Evolutionary conservation across 1,139 yeast genomes (phyloP).

Genomic region (Yamadazyma dushanensis): DNA sequence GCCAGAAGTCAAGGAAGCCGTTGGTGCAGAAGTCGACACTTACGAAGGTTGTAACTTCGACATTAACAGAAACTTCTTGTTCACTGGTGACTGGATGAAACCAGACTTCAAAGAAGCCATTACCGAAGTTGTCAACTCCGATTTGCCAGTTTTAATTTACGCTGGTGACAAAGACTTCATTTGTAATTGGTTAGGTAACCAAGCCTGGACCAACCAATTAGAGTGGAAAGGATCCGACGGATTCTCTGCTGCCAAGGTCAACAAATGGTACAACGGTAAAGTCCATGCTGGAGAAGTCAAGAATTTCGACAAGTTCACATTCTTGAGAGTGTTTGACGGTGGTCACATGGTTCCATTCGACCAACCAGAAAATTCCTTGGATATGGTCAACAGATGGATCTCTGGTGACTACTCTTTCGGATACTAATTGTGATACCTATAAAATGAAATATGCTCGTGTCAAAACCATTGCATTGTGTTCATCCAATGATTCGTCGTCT

Average conservation of each 20-base stretch:
- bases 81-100: conserved; percentile 92
- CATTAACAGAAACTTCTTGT: conserved; percentile 76
- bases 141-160: conserved; percentile 69
- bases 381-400: conserved; percentile 50
- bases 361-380: conserved; percentile 47
- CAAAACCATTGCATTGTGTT: neutral
- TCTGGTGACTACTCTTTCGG: conserved; percentile 31
- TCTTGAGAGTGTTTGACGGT: conserved; percentile 47
- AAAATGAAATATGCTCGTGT: neutral
- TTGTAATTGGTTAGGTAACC: conserved; percentile 85
- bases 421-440: conserved; percentile 2
- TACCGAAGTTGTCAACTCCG: conserved; percentile 53
- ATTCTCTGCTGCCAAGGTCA: conserved; percentile 44
- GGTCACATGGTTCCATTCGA: conserved; percentile 55
- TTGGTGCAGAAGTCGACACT: conserved; percentile 88
- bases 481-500: neutral
- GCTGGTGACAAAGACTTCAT: conserved; percentile 89
- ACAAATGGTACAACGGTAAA: conserved; percentile 40
- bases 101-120: conserved; percentile 70
- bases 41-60: conserved; percentile 87
- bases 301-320: conserved; percentile 46
- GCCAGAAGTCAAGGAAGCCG: conserved; percentile 57
- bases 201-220: conserved; percentile 74
- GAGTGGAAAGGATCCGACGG: conserved; percentile 64
- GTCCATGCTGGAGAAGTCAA: conserved; percentile 47